phyloP scores from a whole-genome alignment of 176 grass and related monocot genomes.

The Tuctoria greenei region DNA sequence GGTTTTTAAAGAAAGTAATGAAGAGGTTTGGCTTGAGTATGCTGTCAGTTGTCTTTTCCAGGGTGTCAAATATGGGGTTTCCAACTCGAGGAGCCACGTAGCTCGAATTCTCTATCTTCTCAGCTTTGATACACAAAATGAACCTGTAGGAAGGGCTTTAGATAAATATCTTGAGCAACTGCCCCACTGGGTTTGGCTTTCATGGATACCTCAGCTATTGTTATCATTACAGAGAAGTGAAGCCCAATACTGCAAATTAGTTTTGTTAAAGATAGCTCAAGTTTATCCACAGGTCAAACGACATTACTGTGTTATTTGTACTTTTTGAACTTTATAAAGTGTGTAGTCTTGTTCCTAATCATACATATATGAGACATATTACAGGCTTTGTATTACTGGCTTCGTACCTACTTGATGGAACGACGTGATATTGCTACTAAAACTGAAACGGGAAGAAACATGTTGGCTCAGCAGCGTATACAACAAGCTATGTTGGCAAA shows the following conservation, averaged over 20 bases:
- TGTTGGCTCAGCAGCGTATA: conserved; percentile 86
- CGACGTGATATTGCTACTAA: conserved; percentile 93
- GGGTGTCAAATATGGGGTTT: conserved; percentile 90
- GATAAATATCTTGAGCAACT: conserved; percentile 98
- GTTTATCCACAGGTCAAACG: conserved; percentile 86
- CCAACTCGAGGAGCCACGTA: conserved; percentile 92
- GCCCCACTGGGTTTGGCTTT: conserved; percentile 99
- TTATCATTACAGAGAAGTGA: conserved; percentile 91
- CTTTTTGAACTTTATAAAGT: conserved; percentile 12
- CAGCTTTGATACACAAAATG: conserved; percentile 93
- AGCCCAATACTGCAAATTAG: conserved; percentile 91
- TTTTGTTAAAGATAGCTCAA: conserved; percentile 97
- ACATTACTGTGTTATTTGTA: conserved; percentile 10
- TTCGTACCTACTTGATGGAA: conserved; percentile 98
- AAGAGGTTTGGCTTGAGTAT: conserved; percentile 94
- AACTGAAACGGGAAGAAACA: conserved; percentile 80
- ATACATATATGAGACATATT: conserved; percentile 33
- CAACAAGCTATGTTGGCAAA: conserved; percentile 82
- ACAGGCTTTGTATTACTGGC: conserved; percentile 98
- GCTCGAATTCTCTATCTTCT: conserved; percentile 94
- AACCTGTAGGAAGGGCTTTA: conserved; percentile 84
- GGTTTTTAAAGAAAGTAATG: conserved; percentile 91
- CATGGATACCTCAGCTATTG: conserved; percentile 97
- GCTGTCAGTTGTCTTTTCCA: conserved; percentile 95
- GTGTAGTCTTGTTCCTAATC: conserved; percentile 19